Percentiles rank a stretch among this genome's conserved stretches.
phyloP scores from a whole-genome alignment of 2,329 filamentous ascomycete species.

The Cercospora beticola region DNA sequence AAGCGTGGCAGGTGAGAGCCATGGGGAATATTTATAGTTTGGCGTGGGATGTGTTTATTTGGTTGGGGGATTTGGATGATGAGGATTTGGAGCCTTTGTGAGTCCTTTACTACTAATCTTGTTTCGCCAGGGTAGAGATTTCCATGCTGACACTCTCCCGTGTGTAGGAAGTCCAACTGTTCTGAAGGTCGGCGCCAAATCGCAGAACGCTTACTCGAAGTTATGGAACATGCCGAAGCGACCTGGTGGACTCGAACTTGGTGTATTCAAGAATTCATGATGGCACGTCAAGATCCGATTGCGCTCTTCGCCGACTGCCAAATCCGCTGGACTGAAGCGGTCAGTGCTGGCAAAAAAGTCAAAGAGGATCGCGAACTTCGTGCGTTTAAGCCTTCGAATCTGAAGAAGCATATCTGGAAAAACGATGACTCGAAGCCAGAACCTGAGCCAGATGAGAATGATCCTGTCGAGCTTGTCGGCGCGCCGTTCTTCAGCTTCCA shows the following conservation, averaged over 20 bases:
- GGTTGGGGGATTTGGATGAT: conserved; percentile 5
- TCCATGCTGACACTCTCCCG: neutral
- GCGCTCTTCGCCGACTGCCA: neutral
- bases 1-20: neutral
- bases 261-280: conserved; percentile 4
- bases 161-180: neutral
- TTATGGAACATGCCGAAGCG: neutral
- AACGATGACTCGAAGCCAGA: neutral
- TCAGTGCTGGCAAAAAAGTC: neutral
- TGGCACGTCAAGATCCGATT: neutral
- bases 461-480: neutral
- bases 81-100: neutral
- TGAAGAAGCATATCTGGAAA: neutral
- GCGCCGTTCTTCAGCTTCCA: neutral
- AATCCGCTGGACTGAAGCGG: neutral
- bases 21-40: conserved; percentile 5
- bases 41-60: conserved; percentile 7
- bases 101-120: neutral
- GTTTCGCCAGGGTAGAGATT: neutral
- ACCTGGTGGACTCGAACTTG: conserved; percentile 1
- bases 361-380: neutral
- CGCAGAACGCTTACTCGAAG: neutral
- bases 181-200: neutral
- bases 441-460: neutral
- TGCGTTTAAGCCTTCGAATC: neutral